A percentile compares a stretch with the other conserved stretches of the same genome.
These are phyloP conservation scores for Ophiostoma ips DNA, from an alignment of 2,329 filamentous ascomycete genomes.

Conservation along the genomic window DNA sequence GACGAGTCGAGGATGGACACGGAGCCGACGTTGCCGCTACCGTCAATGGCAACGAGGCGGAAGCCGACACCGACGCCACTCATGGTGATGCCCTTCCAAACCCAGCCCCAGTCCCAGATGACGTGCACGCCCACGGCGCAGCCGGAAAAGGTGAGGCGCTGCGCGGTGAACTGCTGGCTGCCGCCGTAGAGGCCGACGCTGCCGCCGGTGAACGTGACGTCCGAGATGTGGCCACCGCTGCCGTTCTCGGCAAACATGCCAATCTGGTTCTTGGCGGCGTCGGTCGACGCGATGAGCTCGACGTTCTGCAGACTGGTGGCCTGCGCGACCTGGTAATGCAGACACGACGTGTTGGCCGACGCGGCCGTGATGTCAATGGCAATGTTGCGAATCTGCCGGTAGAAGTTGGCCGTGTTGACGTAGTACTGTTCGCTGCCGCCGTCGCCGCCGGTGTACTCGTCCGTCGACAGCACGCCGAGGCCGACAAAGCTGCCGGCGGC, in stretches of 20 bases:
- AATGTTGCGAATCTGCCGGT: constrained; percentile 43
- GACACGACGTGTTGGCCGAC: constrained; percentile 28
- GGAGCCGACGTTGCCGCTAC: constrained; percentile 44
- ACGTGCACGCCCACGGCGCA: constrained; percentile 52
- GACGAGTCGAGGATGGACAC: constrained; percentile 24
- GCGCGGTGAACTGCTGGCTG: constrained; percentile 57
- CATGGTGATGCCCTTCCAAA: no score
- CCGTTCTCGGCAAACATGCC: constrained; percentile 30
- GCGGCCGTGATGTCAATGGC: constrained; percentile 41
- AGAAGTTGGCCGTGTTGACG: constrained; percentile 21
- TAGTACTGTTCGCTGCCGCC: constrained; percentile 24
- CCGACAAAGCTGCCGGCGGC: constrained; percentile 1
- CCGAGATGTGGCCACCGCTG: constrained; percentile 25
- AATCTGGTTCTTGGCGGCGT: constrained; percentile 34
- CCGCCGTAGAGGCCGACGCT: constrained; percentile 47
- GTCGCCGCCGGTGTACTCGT: constrained; percentile 6
- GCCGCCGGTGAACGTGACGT: constrained; percentile 49
- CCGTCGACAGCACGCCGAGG: no score
- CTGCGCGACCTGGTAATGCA: constrained; percentile 56
- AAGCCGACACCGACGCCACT: constrained; percentile 46
- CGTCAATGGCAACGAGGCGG: constrained; percentile 44
- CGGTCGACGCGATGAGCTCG: constrained; percentile 40
- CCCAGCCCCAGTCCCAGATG: constrained; percentile 65
- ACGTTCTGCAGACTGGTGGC: constrained; percentile 46
- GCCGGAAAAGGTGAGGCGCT: constrained; percentile 51